Conservation (phyloP, 306 rosid species). For the Luffa aegyptiaca region DNA sequence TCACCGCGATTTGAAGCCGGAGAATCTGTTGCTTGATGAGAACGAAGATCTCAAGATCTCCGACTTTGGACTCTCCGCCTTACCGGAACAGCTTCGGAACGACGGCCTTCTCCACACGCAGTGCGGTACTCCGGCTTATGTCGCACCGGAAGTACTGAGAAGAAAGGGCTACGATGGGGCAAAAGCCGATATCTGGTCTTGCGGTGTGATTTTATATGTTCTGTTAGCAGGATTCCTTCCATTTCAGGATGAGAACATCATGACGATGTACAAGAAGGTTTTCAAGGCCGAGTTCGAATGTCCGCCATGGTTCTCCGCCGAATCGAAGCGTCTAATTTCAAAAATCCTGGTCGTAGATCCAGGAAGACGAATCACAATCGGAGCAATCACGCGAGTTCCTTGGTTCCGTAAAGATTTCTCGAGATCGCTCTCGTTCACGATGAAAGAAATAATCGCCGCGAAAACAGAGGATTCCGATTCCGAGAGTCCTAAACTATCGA, state of each 20-base stretch:
- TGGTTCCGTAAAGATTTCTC: slow-evolving; percentile 46
- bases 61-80: slow-evolving; percentile 66
- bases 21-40: slow-evolving; percentile 58
- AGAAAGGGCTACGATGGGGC: slow-evolving; percentile 68
- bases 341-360: slow-evolving; percentile 58
- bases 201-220: slow-evolving; percentile 57
- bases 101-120: slow-evolving; percentile 73
- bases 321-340: slow-evolving; percentile 39
- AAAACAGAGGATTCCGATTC: neutral
- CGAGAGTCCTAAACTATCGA: slow-evolving; percentile 17
- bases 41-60: slow-evolving; percentile 55
- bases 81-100: slow-evolving; percentile 55
- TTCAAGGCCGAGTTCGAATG: slow-evolving; percentile 50
- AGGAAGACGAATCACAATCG: slow-evolving; percentile 32
- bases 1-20: slow-evolving; percentile 79
- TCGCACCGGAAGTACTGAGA: slow-evolving; percentile 60
- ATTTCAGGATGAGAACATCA: slow-evolving; percentile 52
- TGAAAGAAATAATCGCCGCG: neutral
- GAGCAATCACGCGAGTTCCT: slow-evolving; percentile 47
- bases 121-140: slow-evolving; percentile 90
- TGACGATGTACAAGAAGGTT: slow-evolving; percentile 52
- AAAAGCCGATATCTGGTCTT: slow-evolving; percentile 65
- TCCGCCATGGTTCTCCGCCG: slow-evolving; percentile 64
- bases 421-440: slow-evolving; percentile 12
- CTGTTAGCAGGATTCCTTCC: slow-evolving; percentile 74